Conservation (phyloP, 192 early-diverging fungal species). For the Irineochytrium annulatum region DNA sequence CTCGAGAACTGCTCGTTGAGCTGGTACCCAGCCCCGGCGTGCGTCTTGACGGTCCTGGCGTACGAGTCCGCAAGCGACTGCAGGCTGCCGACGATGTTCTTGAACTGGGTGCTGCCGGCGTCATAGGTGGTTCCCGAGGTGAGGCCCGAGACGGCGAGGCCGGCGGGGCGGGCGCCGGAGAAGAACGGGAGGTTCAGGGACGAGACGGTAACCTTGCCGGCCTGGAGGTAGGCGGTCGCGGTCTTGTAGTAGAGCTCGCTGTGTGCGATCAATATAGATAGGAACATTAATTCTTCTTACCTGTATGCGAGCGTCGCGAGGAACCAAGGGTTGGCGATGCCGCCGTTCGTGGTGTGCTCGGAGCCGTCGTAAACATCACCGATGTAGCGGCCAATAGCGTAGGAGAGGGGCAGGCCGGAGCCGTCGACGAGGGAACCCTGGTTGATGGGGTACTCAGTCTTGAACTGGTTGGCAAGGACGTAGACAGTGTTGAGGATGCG, state of each 20-base stretch:
- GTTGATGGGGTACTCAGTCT: slow-evolving; percentile 49
- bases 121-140: not conserved
- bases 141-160: slow-evolving; percentile 30
- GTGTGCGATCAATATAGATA: too few relatives aligned
- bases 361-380: slow-evolving; percentile 74
- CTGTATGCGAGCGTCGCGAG: slow-evolving; percentile 53
- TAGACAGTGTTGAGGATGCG: not conserved
- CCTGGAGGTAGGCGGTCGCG: not conserved
- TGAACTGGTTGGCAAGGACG: slow-evolving; percentile 2
- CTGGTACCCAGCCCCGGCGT: slow-evolving; percentile 27
- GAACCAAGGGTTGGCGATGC: slow-evolving; percentile 67
- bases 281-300: too few relatives aligned
- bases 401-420: slow-evolving; percentile 26
- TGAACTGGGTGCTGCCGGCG: slow-evolving; percentile 9
- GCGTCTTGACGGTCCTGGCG: slow-evolving; percentile 23
- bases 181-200: slow-evolving; percentile 51
- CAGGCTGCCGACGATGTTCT: slow-evolving; percentile 10
- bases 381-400: slow-evolving; percentile 67
- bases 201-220: not conserved
- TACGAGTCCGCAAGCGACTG: slow-evolving; percentile 22
- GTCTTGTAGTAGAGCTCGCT: slow-evolving; percentile 52
- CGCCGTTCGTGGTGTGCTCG: slow-evolving; percentile 13
- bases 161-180: slow-evolving; percentile 41
- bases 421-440: not conserved
- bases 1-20: slow-evolving; percentile 17